These are phyloP conservation scores for Lentinus brumalis DNA, from an alignment of 768 basidiomycete genomes.

Conservation along the genomic window DNA sequence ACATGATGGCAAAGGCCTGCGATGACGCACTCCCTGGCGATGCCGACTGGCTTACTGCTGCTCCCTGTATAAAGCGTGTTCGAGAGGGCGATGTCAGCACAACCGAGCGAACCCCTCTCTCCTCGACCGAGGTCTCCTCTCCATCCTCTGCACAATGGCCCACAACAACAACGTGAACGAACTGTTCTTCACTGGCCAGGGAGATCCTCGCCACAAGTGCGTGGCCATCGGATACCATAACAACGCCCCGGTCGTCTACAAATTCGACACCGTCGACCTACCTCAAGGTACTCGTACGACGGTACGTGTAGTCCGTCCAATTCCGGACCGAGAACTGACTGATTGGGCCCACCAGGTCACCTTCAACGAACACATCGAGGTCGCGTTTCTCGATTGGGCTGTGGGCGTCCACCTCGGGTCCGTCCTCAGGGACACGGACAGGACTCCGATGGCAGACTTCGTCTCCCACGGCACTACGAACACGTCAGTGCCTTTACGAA, in stretches of 20 bases:
- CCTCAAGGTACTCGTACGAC: conserved; percentile 47
- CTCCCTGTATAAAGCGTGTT: no score
- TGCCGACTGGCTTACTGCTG: not conserved
- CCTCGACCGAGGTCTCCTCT: not conserved
- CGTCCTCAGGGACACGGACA: conserved; percentile 54
- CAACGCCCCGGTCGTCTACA: conserved; percentile 49
- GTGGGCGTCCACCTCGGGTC: conserved; percentile 37
- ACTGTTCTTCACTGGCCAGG: conserved; percentile 68
- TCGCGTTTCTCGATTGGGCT: conserved; percentile 54
- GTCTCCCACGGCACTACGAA: conserved; percentile 52
- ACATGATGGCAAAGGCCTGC: not conserved
- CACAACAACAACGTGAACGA: conserved; percentile 18
- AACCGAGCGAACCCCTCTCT: not conserved
- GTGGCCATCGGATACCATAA: conserved; percentile 56
- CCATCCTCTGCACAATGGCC: conserved; percentile 4
- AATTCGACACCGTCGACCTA: conserved; percentile 59
- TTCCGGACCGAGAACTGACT: not conserved
- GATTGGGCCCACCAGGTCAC: conserved; percentile 3
- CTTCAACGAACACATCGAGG: conserved; percentile 43
- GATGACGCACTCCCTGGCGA: not conserved
- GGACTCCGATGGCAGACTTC: conserved; percentile 64
- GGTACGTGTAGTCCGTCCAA: conserved; percentile 35
- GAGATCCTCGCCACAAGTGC: conserved; percentile 65
- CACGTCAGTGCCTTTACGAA: conserved; percentile 41
- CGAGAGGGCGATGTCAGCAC: not conserved